Conservation (phyloP, 371 early-diverging fungal genomes). For the Mucor indicus region DNA sequence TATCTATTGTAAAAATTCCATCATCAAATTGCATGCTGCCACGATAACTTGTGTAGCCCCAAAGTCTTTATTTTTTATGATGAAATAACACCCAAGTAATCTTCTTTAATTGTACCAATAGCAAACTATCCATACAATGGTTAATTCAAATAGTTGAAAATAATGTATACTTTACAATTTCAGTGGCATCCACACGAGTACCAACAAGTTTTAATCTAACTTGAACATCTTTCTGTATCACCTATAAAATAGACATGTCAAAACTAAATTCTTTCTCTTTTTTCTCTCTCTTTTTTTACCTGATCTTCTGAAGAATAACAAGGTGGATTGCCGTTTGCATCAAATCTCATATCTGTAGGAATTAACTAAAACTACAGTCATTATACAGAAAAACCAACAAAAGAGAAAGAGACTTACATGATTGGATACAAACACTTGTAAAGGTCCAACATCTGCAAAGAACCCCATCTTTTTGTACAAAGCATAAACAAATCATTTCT, state of each 20-base stretch:
- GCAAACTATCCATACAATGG: slow-evolving; percentile 60
- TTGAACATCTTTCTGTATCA: slow-evolving; percentile 84
- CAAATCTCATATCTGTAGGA: slow-evolving; percentile 87
- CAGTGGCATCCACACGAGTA: slow-evolving; percentile 89
- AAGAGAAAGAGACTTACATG: slow-evolving; percentile 52
- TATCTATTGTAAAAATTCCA: too few relatives aligned
- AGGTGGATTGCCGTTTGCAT: slow-evolving; percentile 84
- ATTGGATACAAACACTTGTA: slow-evolving; percentile 93
- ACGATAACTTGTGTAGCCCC: too few relatives aligned
- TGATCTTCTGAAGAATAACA: slow-evolving; percentile 84
- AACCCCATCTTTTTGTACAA: slow-evolving; percentile 82
- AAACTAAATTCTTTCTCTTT: background rate
- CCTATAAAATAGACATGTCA: slow-evolving; percentile 28
- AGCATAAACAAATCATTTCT: background rate
- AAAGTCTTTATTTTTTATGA: slow-evolving; percentile 16
- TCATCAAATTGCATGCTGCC: too few relatives aligned
- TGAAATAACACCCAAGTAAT: slow-evolving; percentile 80
- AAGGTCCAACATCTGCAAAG: slow-evolving; percentile 96
- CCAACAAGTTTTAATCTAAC: slow-evolving; percentile 95
- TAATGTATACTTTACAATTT: slow-evolving; percentile 68
- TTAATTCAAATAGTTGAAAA: background rate
- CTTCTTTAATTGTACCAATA: slow-evolving; percentile 95
- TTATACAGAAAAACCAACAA: background rate
- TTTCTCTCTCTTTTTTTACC: slow-evolving; percentile 30
- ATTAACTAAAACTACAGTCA: slow-evolving; percentile 60